Base-by-base conservation (phyloP, 768 basidiomycete genomes). In the Hirschioporus abietinus region DNA sequence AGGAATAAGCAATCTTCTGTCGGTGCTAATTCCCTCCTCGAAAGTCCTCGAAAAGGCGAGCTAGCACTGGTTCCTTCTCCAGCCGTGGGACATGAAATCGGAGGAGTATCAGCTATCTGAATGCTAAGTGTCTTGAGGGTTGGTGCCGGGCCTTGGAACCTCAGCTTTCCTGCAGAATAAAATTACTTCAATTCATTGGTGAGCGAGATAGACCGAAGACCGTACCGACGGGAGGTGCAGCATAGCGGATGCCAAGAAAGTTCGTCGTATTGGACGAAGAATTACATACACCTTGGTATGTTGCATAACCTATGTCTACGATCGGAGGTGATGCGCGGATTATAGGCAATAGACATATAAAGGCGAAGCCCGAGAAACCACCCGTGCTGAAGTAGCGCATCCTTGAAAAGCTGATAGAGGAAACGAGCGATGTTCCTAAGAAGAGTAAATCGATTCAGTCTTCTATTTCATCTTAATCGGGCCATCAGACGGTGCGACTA, bases 1-100 rank as follows among this genome's bases (percentile, higher is more conserved):
- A 84, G 72, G 73, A 81, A 82, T 1, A 83, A 76, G 64, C 82
- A 84, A 60, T 83, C 77, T 65, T 84, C 83, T 25, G 10, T 1
- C 25, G 10, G 15, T 23, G 12, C 42, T 15, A 10, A 5, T 15
- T 52, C 42, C 12, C 42, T 52, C 12, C 20, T 61, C 23, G 30
- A 25, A 3, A 25, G 23, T 15, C 23, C 30, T 15, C 30, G 60
- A 24, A 61, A 61, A 17, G 60, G 24, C 60, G 24, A 15, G 18
- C 3, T 18, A 1, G 30, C 12, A 23, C 9, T 25, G 1, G 60
- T 61, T 17, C 60, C 60, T 25, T 18, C 60, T 9, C 10, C 15
- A 23, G 25, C 60, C 15, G 10, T 25, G 30, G 30, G 30, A 23
- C 60, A 61, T 7, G 24, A 25, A 3, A 18, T 17, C 4, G 60